Evolutionary conservation across 208 protist species (phyloP), one percentile per base, ranked within the genome.

Genomic region (Herpetomonas samuelpessoai): DNA sequence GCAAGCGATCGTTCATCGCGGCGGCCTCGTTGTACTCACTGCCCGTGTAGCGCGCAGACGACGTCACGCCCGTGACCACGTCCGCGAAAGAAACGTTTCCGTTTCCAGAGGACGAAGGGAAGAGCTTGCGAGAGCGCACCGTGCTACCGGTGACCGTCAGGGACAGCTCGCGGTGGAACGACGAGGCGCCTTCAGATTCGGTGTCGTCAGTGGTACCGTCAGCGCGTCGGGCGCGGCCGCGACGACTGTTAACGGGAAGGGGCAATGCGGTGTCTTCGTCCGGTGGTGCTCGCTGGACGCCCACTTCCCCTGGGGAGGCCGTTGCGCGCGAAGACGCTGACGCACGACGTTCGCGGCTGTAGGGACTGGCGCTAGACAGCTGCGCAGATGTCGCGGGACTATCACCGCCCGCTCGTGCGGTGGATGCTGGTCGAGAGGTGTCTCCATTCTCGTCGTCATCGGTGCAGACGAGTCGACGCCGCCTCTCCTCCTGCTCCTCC

Each of bases 361-460:
- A 16, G 35, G 35, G 35, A 41, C 35, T 18, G 35, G 35, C 35
- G 35, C 35, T 16, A n/a, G 35, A 7, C 10, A 24, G 44, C 10
- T 24, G 3, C 10, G 12, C 16, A 9, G 22, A 9, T 22, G 4
- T 14, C 9, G 6, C 35, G 9, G 6, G 6, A 14, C 35, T 41
- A 14, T 41, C 35, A n/a, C n/a, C n/a, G 14, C 6, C 9, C 9
- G 14, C 6, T 41, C 35, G 35, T 72, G 18, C 58, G 66, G 44
- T 72, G 53, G 46, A 65, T 65, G 19, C 66, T 52, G 30, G 57
- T 56, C 52, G 63, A 57, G 51, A 71, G 45, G n/a, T 65, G 65
- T 12, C 53, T n/a, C n/a, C n/a, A n/a, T n/a, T n/a, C n/a, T n/a
- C n/a, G n/a, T n/a, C n/a, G n/a, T n/a, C n/a, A n/a, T n/a, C n/a